These are phyloP conservation scores for Fusarium pseudocircinatum DNA, from an alignment of 2,329 filamentous ascomycete genomes.

Conservation along the genomic window DNA sequence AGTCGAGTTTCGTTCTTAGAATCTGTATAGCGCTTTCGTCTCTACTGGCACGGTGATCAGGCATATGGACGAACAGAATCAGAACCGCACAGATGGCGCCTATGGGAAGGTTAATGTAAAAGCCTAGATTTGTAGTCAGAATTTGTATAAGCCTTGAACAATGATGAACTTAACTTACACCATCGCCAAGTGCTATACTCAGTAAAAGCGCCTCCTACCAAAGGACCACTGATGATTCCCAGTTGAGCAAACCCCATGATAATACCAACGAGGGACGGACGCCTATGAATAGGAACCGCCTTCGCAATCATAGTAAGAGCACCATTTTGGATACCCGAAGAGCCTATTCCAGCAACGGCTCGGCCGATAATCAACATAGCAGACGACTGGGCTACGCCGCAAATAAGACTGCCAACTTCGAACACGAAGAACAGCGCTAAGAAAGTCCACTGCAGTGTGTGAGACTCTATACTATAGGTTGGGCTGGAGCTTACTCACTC, in stretches of 20 bases:
- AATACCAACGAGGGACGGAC: slow-evolving; percentile 43
- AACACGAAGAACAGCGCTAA: slow-evolving; percentile 46
- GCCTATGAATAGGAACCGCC: slow-evolving; percentile 42
- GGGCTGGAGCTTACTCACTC: slow-evolving; percentile 44
- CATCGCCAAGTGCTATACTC: slow-evolving; percentile 55
- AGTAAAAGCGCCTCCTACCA: slow-evolving; percentile 57
- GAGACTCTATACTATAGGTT: slow-evolving; percentile 40
- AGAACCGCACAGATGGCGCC: slow-evolving; percentile 49
- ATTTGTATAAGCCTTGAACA: not conserved
- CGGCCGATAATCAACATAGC: slow-evolving; percentile 60
- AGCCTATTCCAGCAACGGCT: slow-evolving; percentile 58
- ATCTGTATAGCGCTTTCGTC: slow-evolving; percentile 25
- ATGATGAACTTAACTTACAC: slow-evolving; percentile 45
- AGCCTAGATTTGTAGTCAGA: slow-evolving; percentile 44
- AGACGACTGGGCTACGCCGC: slow-evolving; percentile 56
- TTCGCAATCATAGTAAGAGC: slow-evolving; percentile 47
- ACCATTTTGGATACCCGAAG: slow-evolving; percentile 54
- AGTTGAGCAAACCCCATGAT: slow-evolving; percentile 51
- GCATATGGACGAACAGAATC: slow-evolving; percentile 49
- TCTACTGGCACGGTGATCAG: slow-evolving; percentile 43
- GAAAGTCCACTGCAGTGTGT: slow-evolving; percentile 40
- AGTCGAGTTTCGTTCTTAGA: slow-evolving; percentile 51
- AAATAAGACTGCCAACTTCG: slow-evolving; percentile 57
- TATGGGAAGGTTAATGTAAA: slow-evolving; percentile 60
- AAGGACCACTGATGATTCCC: slow-evolving; percentile 57